Evolutionary conservation across 2,329 filamentous ascomycete species (phyloP), one percentile per base, ranked within the genome.

Genomic region (Metarhizium brunneum): DNA sequence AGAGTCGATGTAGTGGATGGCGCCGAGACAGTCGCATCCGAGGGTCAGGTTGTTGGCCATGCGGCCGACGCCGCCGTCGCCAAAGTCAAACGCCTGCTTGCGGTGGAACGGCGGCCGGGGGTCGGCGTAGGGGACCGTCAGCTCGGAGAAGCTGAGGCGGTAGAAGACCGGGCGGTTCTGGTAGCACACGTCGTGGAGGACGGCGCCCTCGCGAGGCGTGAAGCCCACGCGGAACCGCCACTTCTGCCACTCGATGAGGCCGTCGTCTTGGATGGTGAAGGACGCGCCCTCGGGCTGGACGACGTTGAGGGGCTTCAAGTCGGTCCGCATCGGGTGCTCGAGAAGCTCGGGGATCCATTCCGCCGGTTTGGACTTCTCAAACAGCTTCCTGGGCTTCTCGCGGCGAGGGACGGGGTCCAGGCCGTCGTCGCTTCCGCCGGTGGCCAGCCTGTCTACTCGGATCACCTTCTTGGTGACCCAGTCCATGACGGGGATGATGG

Each of bases 211-310:
- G 2, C 87, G 77, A 50, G 81, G 78, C 66, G 85, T 89, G 72
- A 87, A 88, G 40, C 80, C 79, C 3, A 91, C 76, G 11, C 85
- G 75, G 70, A 90, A 84, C 2, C 79, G 75, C 85, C 86, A 89
- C 62, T 86, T 84, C 66, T 86, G 81, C 83, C 83, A 86, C 55
- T 76, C 69, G 5, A 83, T 62, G n/a, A 71, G 66, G 51, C 74
- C 73, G 62, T 79, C 71, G 47, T 73, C 52, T 57, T 73, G 71
- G 10, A 87, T 75, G 0, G 70, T 73, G 68, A 90, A 90, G 1
- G 82, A 86, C 0, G 85, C 78, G 0, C 86, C 86, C 35, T 88
- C 81, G 42, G 79, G 79, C 64, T 92, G 88, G 1, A 82, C 76
- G 49, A 92, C 83, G 61, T 89, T 82, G 64, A 91, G 79, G 5